Conservation (phyloP, 2,329 filamentous ascomycete species). For the Trichoderma asperellum region DNA sequence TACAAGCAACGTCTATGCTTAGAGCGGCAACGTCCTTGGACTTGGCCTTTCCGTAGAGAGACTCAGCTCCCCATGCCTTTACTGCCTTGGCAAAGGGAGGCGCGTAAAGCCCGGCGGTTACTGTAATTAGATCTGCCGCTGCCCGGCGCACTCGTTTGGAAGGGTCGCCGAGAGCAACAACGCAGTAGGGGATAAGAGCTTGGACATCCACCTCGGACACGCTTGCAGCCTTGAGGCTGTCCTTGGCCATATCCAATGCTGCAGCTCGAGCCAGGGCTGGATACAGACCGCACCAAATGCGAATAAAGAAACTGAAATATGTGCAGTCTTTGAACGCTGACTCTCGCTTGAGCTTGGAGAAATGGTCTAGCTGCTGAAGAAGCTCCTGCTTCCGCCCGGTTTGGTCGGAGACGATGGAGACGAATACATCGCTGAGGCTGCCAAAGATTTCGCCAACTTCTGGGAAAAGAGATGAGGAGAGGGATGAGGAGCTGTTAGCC, state of each 20-base stretch:
- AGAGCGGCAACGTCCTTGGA: slow-evolving; percentile 60
- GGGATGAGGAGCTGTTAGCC: slow-evolving; percentile 42
- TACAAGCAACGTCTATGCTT: slow-evolving; percentile 58
- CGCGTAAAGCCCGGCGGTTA: slow-evolving; percentile 57
- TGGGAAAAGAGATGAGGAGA: slow-evolving; percentile 58
- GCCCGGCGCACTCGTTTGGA: slow-evolving; percentile 77
- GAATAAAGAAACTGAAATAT: slow-evolving; percentile 75
- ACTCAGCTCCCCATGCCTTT: slow-evolving; percentile 61
- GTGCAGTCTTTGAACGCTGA: slow-evolving; percentile 63
- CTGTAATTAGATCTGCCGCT: slow-evolving; percentile 68
- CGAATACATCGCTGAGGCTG: slow-evolving; percentile 62
- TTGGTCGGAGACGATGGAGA: slow-evolving; percentile 55
- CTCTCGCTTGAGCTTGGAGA: slow-evolving; percentile 58
- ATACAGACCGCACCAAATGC: slow-evolving; percentile 73
- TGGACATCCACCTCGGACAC: slow-evolving; percentile 68
- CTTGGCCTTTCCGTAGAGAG: slow-evolving; percentile 63
- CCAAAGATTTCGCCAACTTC: slow-evolving; percentile 58
- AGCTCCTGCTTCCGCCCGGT: slow-evolving; percentile 42
- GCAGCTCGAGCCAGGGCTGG: slow-evolving; percentile 69
- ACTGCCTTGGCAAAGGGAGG: slow-evolving; percentile 46
- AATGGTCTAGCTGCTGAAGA: slow-evolving; percentile 57
- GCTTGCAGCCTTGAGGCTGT: slow-evolving; percentile 56
- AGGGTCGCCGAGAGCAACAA: slow-evolving; percentile 74
- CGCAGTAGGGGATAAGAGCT: slow-evolving; percentile 77
- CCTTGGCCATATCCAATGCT: slow-evolving; percentile 68